A percentile compares a stretch with the other conserved stretches of the same genome.
phyloP scores from a whole-genome alignment of 768 basidiomycete genomes.

The Tricholoma bakamatsutake region DNA sequence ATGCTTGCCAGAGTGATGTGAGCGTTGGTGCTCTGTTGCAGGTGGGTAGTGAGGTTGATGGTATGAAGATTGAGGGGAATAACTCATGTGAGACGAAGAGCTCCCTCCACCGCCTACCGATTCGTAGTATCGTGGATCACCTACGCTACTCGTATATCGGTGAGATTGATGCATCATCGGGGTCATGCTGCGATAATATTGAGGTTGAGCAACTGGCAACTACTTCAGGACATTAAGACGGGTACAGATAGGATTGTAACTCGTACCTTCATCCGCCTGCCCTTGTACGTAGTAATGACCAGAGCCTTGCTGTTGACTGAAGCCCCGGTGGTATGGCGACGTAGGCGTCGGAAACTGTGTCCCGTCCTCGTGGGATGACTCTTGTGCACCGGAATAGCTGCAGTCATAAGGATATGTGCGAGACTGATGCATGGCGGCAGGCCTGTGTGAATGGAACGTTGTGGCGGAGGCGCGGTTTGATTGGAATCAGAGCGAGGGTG shows the following conservation, averaged over 20 bases:
- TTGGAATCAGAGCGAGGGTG: constrained; percentile 15
- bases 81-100: constrained; percentile 18
- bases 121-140: constrained; percentile 20
- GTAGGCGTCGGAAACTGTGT: constrained; percentile 22
- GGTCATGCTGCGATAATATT: constrained; percentile 34
- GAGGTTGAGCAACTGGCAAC: constrained; percentile 8
- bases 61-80: constrained; percentile 17
- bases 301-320: constrained; percentile 27
- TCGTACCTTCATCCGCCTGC: constrained; percentile 17
- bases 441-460: constrained; percentile 13
- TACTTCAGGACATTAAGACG: neutral
- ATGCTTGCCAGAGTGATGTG: constrained; percentile 12
- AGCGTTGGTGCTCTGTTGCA: constrained; percentile 8
- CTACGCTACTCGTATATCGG: constrained; percentile 22
- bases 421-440: constrained; percentile 31
- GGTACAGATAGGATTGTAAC: neutral
- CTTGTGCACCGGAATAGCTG: constrained; percentile 24
- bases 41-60: constrained; percentile 15
- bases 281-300: constrained; percentile 29
- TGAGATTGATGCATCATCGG: constrained; percentile 24
- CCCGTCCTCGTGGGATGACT: constrained; percentile 16
- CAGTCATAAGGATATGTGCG: constrained; percentile 39
- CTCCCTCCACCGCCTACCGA: constrained; percentile 12
- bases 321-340: constrained; percentile 17
- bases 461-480: constrained; percentile 20